phyloP scores from a whole-genome alignment of 176 grass and related monocot genomes.

The Phoenix roebelenii region DNA sequence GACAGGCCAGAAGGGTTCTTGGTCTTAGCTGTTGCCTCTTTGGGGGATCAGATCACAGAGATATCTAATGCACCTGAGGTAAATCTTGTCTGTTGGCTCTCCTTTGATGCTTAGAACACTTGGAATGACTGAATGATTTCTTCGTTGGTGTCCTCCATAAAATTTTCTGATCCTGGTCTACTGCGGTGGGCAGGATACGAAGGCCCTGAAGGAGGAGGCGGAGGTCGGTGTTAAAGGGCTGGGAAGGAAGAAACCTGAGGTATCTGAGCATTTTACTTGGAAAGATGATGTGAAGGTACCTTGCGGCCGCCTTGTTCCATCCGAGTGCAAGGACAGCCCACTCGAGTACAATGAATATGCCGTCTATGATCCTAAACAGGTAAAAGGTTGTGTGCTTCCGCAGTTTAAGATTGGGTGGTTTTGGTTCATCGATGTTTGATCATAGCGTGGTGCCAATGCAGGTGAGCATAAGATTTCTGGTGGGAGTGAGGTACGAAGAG shows the following conservation, averaged over 20 bases:
- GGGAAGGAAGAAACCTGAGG: slow-evolving; percentile 56
- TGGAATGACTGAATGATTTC: too few relatives aligned
- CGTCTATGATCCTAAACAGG: slow-evolving; percentile 75
- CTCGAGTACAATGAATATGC: slow-evolving; percentile 79
- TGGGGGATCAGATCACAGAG: slow-evolving; percentile 51
- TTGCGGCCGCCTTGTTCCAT: slow-evolving; percentile 60
- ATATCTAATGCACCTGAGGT: slow-evolving; percentile 30
- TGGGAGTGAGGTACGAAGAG: slow-evolving; percentile 73
- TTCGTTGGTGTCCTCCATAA: too few relatives aligned
- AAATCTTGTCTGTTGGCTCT: background rate
- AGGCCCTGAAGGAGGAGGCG: slow-evolving; percentile 34
- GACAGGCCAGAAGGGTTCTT: slow-evolving; percentile 64
- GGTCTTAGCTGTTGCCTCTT: slow-evolving; percentile 45
- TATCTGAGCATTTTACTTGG: slow-evolving; percentile 62
- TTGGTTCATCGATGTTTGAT: background rate
- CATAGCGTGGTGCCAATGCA: slow-evolving; percentile 1
- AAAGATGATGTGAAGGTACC: slow-evolving; percentile 65
- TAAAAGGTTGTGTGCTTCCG: background rate
- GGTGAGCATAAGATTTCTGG: slow-evolving; percentile 75
- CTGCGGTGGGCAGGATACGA: slow-evolving; percentile 21
- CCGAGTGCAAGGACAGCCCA: slow-evolving; percentile 38
- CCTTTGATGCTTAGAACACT: too few relatives aligned
- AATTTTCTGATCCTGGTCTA: too few relatives aligned
- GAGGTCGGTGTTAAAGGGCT: slow-evolving; percentile 44
- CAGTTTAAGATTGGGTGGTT: background rate